Conservation (phyloP, 2,329 filamentous ascomycete genomes). For the Phialophora macrospora region DNA sequence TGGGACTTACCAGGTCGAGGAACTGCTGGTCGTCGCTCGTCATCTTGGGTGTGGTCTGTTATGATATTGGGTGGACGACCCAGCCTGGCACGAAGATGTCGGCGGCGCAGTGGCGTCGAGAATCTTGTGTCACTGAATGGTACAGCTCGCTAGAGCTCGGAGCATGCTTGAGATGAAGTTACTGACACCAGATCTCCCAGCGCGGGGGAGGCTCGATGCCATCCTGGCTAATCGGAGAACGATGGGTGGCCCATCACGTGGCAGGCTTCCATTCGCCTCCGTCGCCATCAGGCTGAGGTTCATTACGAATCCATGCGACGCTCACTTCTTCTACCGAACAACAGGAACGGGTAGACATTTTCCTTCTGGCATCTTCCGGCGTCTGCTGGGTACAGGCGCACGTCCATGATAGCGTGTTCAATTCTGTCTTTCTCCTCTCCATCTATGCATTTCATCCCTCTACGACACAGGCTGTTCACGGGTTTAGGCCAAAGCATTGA, state of each 20-base stretch:
- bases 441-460: neutral
- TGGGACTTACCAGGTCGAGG: conserved; percentile 68
- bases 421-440: neutral
- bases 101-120: neutral
- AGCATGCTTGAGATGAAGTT: neutral
- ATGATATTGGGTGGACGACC: neutral
- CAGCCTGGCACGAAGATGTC: neutral
- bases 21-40: conserved; percentile 79
- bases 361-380: conserved; percentile 27
- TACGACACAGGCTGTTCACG: neutral
- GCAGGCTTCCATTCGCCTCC: conserved; percentile 20
- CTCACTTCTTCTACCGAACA: neutral
- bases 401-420: neutral
- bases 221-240: neutral
- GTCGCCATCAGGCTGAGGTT: conserved; percentile 30
- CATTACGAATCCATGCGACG: conserved; percentile 30
- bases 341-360: neutral
- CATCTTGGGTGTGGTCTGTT: conserved; percentile 59
- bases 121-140: neutral
- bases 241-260: conserved; percentile 27
- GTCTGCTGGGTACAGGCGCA: neutral
- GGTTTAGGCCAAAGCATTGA: neutral
- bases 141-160: neutral
- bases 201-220: conserved; percentile 4
- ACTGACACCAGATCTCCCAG: neutral